These are phyloP conservation scores for Emmonsia crescens DNA, from an alignment of 2,329 filamentous ascomycete genomes.

Conservation along the genomic window DNA sequence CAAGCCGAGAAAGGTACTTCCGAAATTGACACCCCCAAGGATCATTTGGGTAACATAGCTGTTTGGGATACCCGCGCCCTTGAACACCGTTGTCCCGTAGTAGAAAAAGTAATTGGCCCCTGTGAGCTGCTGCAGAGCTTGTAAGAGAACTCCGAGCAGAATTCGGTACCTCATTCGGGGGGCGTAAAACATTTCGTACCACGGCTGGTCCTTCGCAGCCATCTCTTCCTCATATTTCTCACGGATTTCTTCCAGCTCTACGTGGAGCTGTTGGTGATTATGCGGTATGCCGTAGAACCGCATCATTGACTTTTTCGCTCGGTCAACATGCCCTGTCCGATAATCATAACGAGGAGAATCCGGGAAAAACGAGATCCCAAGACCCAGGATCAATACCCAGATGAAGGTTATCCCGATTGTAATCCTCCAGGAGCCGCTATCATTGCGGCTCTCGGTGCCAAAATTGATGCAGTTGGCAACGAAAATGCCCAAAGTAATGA, in stretches of 20 bases:
- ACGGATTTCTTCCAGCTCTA: constrained; percentile 49
- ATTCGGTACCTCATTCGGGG: constrained; percentile 40
- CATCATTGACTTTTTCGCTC: constrained; percentile 43
- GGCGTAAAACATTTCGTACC: constrained; percentile 37
- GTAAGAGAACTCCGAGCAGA: constrained; percentile 35
- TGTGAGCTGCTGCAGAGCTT: constrained; percentile 39
- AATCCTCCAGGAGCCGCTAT: constrained; percentile 39
- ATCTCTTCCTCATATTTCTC: constrained; percentile 48
- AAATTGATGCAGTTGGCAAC: constrained; percentile 40
- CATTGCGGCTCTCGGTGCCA: constrained; percentile 31
- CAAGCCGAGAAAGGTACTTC: constrained; percentile 55
- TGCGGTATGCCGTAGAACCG: constrained; percentile 45
- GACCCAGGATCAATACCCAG: constrained; percentile 44
- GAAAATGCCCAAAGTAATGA: constrained; percentile 41
- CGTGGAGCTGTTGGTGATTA: constrained; percentile 44
- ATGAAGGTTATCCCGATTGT: constrained; percentile 49
- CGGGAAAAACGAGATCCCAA: constrained; percentile 46
- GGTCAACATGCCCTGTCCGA: constrained; percentile 41
- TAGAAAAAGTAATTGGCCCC: constrained; percentile 44
- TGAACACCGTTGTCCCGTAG: constrained; percentile 51
- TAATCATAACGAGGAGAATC: constrained; percentile 51
- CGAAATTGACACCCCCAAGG: constrained; percentile 57
- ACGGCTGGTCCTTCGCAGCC: constrained; percentile 29
- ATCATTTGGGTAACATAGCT: constrained; percentile 59
- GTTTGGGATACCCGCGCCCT: constrained; percentile 54